Conservation (phyloP, 31 red algal genomes). For the Porphyra umbilicalis region DNA sequence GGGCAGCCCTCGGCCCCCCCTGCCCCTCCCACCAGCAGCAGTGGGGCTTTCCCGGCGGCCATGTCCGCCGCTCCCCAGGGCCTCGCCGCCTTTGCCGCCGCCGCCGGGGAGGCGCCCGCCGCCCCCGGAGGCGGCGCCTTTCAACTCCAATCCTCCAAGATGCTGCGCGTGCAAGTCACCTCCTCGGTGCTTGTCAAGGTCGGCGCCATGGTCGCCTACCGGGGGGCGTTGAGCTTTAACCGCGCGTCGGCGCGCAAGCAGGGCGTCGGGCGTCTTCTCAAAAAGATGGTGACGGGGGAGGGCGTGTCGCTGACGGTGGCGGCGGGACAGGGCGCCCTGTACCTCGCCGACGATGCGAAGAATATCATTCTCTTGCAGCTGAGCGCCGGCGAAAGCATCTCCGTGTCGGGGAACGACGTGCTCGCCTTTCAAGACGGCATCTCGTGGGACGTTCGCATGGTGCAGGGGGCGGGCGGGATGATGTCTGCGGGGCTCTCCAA, state of each 20-base stretch:
- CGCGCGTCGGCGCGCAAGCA: slow-evolving; percentile 15
- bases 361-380: slow-evolving; percentile 10
- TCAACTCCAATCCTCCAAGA: background rate
- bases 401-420: slow-evolving; percentile 18
- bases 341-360: slow-evolving; percentile 23
- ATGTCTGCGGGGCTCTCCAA: slow-evolving; percentile 6
- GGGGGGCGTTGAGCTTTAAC: background rate
- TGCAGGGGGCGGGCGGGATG: slow-evolving; percentile 9
- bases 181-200: background rate
- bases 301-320: slow-evolving; percentile 16
- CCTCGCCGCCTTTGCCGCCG: background rate
- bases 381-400: background rate
- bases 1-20: background rate
- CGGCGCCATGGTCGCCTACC: slow-evolving; percentile 12
- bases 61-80: background rate
- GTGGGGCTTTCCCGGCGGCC: too few species aligned
- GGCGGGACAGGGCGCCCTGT: slow-evolving; percentile 10
- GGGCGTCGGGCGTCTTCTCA: slow-evolving; percentile 10
- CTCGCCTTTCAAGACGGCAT: slow-evolving; percentile 10
- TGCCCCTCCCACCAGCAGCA: background rate
- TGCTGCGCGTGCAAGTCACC: background rate
- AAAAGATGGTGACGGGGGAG: slow-evolving; percentile 17
- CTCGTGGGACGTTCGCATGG: slow-evolving; percentile 10
- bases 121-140: background rate
- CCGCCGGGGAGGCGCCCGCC: background rate